A percentile compares a stretch with the other conserved stretches of the same genome.
phyloP scores from a whole-genome alignment of 768 basidiomycete genomes.

The Termitomyces sp. region DNA sequence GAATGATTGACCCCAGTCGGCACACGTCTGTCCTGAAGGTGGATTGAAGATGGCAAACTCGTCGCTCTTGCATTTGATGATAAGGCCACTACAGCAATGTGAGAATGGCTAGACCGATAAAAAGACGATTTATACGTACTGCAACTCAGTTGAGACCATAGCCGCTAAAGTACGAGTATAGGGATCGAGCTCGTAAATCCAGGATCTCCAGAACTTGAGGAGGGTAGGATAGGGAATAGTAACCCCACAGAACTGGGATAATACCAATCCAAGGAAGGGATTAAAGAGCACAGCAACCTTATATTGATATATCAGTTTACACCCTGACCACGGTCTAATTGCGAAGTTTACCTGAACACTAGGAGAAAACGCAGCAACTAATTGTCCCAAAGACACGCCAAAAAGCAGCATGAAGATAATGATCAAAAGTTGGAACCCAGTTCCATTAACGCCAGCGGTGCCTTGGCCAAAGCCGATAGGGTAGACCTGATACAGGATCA shows the following conservation, averaged over 20 bases:
- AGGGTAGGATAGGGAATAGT: conserved; percentile 66
- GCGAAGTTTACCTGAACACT: conserved; percentile 45
- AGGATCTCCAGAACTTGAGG: conserved; percentile 65
- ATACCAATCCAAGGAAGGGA: conserved; percentile 62
- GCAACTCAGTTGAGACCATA: conserved; percentile 74
- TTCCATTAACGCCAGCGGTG: conserved; percentile 50
- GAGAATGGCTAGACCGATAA: conserved; percentile 7
- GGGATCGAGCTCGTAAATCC: conserved; percentile 71
- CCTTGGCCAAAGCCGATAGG: conserved; percentile 68
- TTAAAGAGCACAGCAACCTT: conserved; percentile 74
- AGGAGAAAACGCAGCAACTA: conserved; percentile 73
- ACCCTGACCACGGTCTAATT: not conserved
- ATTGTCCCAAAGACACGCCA: conserved; percentile 65
- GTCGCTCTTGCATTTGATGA: conserved; percentile 54
- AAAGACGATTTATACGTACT: conserved; percentile 32
- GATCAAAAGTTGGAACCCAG: conserved; percentile 68
- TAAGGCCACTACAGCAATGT: conserved; percentile 41
- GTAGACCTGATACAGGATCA: conserved; percentile 35
- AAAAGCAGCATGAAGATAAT: conserved; percentile 63
- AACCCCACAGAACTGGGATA: conserved; percentile 77
- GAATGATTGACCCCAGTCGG: conserved; percentile 65
- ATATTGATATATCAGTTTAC: conserved; percentile 13
- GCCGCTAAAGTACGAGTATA: conserved; percentile 68
- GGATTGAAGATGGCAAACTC: conserved; percentile 75
- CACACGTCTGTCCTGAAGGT: conserved; percentile 70